Evolutionary conservation across 164 flowering plant species (phyloP).

Genomic region (Stephania yunnanensis): DNA sequence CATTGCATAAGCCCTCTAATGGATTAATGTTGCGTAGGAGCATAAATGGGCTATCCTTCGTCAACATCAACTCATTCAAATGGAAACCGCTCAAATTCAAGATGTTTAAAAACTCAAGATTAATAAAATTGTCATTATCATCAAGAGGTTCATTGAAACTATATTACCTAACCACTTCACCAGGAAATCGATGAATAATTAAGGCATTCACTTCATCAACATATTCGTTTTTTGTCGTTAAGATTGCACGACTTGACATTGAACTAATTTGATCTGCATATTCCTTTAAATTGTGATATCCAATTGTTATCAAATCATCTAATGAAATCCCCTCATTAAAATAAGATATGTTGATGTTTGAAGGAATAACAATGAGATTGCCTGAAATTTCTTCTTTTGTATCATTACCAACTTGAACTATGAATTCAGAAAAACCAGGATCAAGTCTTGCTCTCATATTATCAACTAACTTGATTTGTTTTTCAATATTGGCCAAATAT

Average conservation of each 20-base stretch:
- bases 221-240: too few relatives aligned
- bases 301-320: neutral
- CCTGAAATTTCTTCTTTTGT: neutral
- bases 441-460: neutral
- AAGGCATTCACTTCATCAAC: too few relatives aligned
- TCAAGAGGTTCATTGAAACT: neutral
- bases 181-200: too few relatives aligned
- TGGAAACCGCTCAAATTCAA: neutral
- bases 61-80: neutral
- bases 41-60: neutral
- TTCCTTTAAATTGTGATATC: neutral
- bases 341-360: neutral
- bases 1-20: too few relatives aligned
- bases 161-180: too few relatives aligned
- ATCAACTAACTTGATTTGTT: too few relatives aligned
- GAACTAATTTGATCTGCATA: too few relatives aligned
- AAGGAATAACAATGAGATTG: neutral
- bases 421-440: neutral
- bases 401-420: conserved; percentile 1
- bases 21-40: too few relatives aligned
- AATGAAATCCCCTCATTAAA: neutral
- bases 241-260: too few relatives aligned
- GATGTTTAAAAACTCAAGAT: neutral
- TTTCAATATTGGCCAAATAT: too few relatives aligned
- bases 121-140: neutral